Base-by-base conservation (phyloP, 2,329 filamentous ascomycete genomes). In the Bipolaris victoriae region DNA sequence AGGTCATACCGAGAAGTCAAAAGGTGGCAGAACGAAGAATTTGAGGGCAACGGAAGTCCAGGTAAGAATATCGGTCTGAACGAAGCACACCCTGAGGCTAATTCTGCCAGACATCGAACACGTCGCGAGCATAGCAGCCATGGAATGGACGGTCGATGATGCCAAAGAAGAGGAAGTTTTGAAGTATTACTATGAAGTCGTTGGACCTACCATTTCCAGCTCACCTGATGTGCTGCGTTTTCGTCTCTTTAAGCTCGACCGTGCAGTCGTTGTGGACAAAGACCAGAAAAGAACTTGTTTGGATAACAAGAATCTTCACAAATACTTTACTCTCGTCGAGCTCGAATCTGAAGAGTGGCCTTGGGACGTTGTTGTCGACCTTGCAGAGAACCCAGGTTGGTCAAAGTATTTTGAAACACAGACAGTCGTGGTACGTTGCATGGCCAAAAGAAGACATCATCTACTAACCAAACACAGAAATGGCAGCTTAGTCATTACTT, bases 281-380 rank as follows among this genome's bases (percentile, higher is more conserved):
- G 39, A 39, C 2, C 31, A 46, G n/a, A 20, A 46, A 15, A 41
- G 46, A 16, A 35, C 20, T 35, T 50, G 52, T 15, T 53, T 57
- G 35, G 58, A 63, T 3, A 60, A 51, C 33, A 35, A 58, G 6
- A 5, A 48, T 2, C 31, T 64, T 46, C 55, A 63, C 31, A 57
- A 44, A 4, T 63, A 55, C 29, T 59, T 66, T 24, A 61, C 57
- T 2, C 31, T 61, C 3, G 57, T 60, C 7, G 63, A 66, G 46
- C 41, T 64, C 20, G 62, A 55, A 33, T 58, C 57, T 3, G 62
- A 64, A 26, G 52, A 66, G 31, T 64, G 60, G 62, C 63, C 62
- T 10, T 66, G 63, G 63, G 63, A 63, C 24, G 55, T 52, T 31
- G 53, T 66, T n/a, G 35, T 66, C 44, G 57, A 59, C 7, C 53